Base-by-base conservation (phyloP, 78 protist species). In the Speleostelium caveatum region DNA sequence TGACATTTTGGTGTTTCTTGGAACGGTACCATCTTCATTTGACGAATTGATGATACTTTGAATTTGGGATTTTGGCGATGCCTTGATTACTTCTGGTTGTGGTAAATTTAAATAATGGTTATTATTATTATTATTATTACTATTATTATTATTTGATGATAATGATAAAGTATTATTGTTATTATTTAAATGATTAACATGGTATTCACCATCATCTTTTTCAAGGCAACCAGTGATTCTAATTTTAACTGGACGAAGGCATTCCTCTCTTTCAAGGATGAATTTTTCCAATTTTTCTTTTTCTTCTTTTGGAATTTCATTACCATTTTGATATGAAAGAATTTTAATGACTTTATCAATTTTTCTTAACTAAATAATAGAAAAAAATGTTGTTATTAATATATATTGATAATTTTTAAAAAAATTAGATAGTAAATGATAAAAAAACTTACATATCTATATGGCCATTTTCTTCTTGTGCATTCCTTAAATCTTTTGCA, bases 401-500 rank as follows among this genome's bases (percentile, higher is more conserved):
- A n/a, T 56, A 56, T 56, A n/a, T n/a, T n/a, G n/a, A n/a, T n/a
- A n/a, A n/a, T n/a, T n/a, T n/a, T n/a, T n/a, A n/a, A n/a, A n/a
- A n/a, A n/a, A n/a, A n/a, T n/a, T n/a, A n/a, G n/a, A n/a, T n/a
- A 32, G 17, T 30, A 35, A 6, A 17, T 19, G 7, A 28, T 62
- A 45, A 26, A 63, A 19, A 19, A 68, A 69, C 76, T 66, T 56
- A 83, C 62, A 55, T 86, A 86, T 58, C 95, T 59, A 66, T 91
- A 91, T 67, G 95, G 95, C 95, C 95, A 91, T 66, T 91, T 91
- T 72, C 95, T 58, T 24, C 90, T 24, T 7, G 95, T 91, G 75
- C 90, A 74, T 28, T 91, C 95, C 71, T 91, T 91, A 85, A 91
- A 91, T 68, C 95, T 66, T 71, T 91, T 91, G 74, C 95, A 91